A percentile compares a stretch with the other conserved stretches of the same genome.
Conservation (phyloP, 2,329 filamentous ascomycete genomes). For the Colletotrichum sp. region DNA sequence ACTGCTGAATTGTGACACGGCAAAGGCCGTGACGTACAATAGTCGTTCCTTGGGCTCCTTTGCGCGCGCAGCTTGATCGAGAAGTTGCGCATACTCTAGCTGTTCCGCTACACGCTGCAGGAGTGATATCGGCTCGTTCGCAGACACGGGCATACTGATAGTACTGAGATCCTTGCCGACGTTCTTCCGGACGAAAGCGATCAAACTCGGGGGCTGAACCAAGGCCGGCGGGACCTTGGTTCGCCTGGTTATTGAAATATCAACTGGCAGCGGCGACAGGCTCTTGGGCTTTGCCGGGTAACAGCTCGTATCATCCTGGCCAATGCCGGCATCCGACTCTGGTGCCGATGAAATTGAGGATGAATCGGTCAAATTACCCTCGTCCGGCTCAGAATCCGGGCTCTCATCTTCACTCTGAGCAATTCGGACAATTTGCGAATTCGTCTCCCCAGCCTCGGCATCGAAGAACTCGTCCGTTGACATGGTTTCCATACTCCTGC, state of each 20-base stretch:
- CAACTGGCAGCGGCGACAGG: constrained; percentile 77
- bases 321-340: constrained; percentile 62
- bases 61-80: constrained; percentile 75
- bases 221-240: constrained; percentile 74
- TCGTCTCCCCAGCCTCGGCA: constrained; percentile 70
- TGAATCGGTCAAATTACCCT: constrained; percentile 56
- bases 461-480: constrained; percentile 94
- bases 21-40: constrained; percentile 87
- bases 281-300: constrained; percentile 80
- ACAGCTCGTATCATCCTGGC: constrained; percentile 62
- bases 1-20: constrained; percentile 83
- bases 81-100: constrained; percentile 84
- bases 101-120: constrained; percentile 90
- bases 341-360: constrained; percentile 62
- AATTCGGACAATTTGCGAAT: constrained; percentile 76
- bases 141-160: constrained; percentile 96
- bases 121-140: constrained; percentile 90
- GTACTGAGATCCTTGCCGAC: constrained; percentile 97
- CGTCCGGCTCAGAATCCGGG: constrained; percentile 58
- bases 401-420: constrained; percentile 71
- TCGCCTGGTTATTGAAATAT: constrained; percentile 67
- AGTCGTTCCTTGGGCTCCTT: constrained; percentile 70
- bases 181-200: constrained; percentile 94
- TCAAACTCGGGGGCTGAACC: constrained; percentile 84
- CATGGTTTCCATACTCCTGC: constrained; percentile 79